These are phyloP conservation scores for Prunus mongolica DNA, from an alignment of 306 rosid genomes.

Conservation along the genomic window DNA sequence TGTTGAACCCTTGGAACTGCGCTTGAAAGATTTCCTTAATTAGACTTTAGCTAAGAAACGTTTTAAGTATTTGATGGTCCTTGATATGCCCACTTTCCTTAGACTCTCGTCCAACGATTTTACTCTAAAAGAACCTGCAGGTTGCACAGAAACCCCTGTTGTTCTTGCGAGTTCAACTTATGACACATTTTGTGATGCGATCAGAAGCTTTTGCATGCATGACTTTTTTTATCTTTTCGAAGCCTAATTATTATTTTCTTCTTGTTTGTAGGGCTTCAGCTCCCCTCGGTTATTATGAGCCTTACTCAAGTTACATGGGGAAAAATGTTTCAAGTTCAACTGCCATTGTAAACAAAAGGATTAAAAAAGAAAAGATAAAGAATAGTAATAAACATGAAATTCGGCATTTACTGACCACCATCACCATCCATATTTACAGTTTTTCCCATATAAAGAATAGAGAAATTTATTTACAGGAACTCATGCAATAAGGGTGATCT, in stretches of 20 bases:
- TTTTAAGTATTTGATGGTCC: conserved; percentile 28
- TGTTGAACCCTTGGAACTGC: conserved; percentile 39
- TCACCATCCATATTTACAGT: conserved; percentile 30
- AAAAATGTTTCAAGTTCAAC: background rate
- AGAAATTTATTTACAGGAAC: conserved; percentile 33
- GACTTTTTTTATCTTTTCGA: background rate
- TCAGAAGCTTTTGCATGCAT: background rate
- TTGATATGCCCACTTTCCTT: conserved; percentile 28
- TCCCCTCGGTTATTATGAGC: background rate
- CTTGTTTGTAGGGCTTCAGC: background rate
- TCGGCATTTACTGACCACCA: background rate
- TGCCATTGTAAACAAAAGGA: background rate
- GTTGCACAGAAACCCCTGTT: background rate
- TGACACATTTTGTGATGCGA: background rate
- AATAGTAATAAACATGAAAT: background rate
- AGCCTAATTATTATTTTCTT: background rate
- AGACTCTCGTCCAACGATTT: background rate
- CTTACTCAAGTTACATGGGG: background rate
- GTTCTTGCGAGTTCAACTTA: background rate
- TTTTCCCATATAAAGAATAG: conserved; percentile 32
- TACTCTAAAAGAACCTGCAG: background rate
- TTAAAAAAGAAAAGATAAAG: background rate
- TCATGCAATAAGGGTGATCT: conserved; percentile 24
- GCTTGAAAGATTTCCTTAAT: conserved; percentile 26
- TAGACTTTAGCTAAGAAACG: conserved; percentile 21